Evolutionary conservation across 2,329 filamentous ascomycete genomes (phyloP).

Genomic region (Fusarium sp.): DNA sequence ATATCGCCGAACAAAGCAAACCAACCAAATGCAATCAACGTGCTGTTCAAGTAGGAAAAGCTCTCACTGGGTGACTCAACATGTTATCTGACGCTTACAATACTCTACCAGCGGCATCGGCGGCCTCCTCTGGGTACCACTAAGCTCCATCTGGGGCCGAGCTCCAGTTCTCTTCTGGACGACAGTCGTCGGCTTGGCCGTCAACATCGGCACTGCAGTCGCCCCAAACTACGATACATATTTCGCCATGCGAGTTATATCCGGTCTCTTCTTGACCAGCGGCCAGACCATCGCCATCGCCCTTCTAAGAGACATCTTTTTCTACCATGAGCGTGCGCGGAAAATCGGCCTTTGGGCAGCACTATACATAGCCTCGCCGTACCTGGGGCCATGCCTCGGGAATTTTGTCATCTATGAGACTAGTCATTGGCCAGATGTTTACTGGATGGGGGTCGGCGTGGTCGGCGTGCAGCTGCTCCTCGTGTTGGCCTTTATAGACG

Average conservation of each 20-base stretch:
- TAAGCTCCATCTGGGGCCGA: too few relatives aligned
- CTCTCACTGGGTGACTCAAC: too few relatives aligned
- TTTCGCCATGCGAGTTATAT: too few relatives aligned
- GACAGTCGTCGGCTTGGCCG: not conserved
- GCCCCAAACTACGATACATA: not conserved
- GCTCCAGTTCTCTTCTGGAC: too few relatives aligned
- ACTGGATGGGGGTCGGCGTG: slow-evolving; percentile 63
- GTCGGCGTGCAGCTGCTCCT: slow-evolving; percentile 57
- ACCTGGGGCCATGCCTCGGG: slow-evolving; percentile 60
- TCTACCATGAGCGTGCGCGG: slow-evolving; percentile 70
- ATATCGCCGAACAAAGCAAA: too few relatives aligned
- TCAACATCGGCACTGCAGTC: not conserved
- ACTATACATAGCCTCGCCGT: slow-evolving; percentile 59
- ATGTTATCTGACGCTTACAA: too few relatives aligned
- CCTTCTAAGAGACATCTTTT: slow-evolving; percentile 56
- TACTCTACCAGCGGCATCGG: too few relatives aligned
- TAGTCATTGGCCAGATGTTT: slow-evolving; percentile 61
- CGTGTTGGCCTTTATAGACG: slow-evolving; percentile 59
- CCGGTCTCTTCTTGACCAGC: too few relatives aligned
- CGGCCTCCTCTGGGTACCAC: too few relatives aligned
- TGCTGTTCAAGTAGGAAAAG: too few relatives aligned
- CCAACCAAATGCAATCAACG: too few relatives aligned
- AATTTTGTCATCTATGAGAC: slow-evolving; percentile 65
- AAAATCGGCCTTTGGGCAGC: slow-evolving; percentile 65
- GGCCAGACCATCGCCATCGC: too few relatives aligned